Base-by-base conservation (phyloP, 108 stramenopile genomes). In the Cyclotella baltica region DNA sequence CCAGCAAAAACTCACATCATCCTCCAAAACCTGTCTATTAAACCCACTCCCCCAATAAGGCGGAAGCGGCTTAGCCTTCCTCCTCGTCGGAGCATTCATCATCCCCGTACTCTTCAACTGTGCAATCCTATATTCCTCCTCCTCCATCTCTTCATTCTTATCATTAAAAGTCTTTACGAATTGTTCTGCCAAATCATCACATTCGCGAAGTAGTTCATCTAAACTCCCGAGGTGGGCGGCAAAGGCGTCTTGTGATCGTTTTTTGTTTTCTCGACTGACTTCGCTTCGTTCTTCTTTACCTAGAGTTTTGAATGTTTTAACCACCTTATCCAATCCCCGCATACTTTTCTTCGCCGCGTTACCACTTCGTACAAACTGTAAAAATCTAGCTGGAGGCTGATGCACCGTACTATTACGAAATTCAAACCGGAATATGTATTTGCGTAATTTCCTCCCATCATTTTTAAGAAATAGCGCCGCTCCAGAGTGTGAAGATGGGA, bases 391-490 rank as follows among this genome's bases (percentile, higher is more conserved):
- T 15, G 80, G 80, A 31, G 80, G 75, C 23, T 81, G 80, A 53
- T 72, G 70, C 3, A 65, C 75, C 6, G 62, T 22, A 0, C 37
- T 36, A 52, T 81, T 81, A 8, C 50, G 1, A 36, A 81, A 81
- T 56, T 81, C 80, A 35, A 81, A 77, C 51, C 80, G 69, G 23
- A 76, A 81, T 0, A 81, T 76, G 28, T 81, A 81, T 51, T 72
- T 76, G 0, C 80, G 75, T 19, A 81, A 46, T 31, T 61, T 68
- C 28, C 80, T 36, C 1, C 38, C 22, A 63, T 81, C 80, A 33
- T 81, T 77, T 19, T 76, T 76, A 0, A 76, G 62, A 20, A 81
- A 81, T 4, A 81, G 70, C 0, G 80, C 80, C 18, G 80, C 80
- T 4, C 69, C 75, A 0, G 75, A 71, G 31, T 72, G 51, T 0